Conservation (phyloP, 2,329 filamentous ascomycete species). For the Venturia effusa region DNA sequence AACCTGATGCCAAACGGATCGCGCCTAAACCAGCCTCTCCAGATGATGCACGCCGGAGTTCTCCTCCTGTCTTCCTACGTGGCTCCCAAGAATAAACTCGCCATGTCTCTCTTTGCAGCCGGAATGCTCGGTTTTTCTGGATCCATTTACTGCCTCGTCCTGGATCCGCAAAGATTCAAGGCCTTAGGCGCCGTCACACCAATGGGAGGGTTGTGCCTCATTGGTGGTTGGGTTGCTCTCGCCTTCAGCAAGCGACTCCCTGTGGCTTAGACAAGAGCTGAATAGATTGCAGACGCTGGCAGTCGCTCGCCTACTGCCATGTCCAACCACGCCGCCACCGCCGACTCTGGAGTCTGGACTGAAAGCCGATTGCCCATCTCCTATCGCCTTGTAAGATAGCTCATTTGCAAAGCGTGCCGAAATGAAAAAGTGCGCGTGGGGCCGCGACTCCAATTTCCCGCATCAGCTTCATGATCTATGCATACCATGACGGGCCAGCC, state of each 20-base stretch:
- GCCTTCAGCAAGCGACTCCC: slow-evolving; percentile 26
- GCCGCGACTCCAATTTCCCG: neutral
- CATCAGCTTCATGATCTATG: neutral
- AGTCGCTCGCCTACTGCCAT: neutral
- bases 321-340: neutral
- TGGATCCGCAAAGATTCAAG: slow-evolving; percentile 51
- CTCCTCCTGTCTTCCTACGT: slow-evolving; percentile 44
- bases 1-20: slow-evolving; percentile 8
- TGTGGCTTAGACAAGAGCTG: neutral
- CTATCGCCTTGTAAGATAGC: neutral
- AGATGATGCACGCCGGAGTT: slow-evolving; percentile 53
- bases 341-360: too few species aligned
- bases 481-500: neutral
- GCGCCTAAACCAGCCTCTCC: neutral
- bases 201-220: slow-evolving; percentile 51
- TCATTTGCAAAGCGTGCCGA: too few species aligned
- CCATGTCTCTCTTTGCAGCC: slow-evolving; percentile 32
- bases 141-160: slow-evolving; percentile 51
- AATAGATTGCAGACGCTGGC: neutral
- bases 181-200: slow-evolving; percentile 54
- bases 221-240: slow-evolving; percentile 50
- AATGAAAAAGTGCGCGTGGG: too few species aligned
- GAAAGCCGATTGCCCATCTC: neutral
- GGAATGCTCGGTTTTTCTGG: slow-evolving; percentile 60
- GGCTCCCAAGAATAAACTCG: slow-evolving; percentile 45